Evolutionary conservation across 345 rosid genomes (phyloP).

Genomic region (Zanthoxylum bungeanum): DNA sequence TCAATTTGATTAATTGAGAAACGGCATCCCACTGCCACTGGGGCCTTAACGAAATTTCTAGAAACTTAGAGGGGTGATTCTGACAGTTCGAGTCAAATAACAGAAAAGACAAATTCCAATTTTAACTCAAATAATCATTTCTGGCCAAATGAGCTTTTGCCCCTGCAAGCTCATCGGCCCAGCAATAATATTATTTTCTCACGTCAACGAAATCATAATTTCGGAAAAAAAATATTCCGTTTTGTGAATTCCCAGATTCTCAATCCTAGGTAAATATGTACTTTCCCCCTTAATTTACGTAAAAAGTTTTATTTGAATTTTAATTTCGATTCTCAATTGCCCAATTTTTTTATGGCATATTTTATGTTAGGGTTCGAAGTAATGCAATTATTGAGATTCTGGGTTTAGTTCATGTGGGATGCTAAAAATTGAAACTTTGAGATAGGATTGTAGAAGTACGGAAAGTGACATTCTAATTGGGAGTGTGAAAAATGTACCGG

Average conservation of each 20-base stretch:
- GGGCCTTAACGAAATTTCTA: neutral
- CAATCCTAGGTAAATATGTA: constrained; percentile 16
- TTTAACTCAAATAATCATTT: neutral
- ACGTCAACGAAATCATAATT: neutral
- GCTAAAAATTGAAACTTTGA: constrained; percentile 13
- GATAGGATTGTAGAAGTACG: neutral
- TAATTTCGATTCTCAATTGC: neutral
- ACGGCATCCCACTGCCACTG: accelerated
- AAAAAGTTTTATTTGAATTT: neutral
- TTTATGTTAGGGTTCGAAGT: too few relatives aligned
- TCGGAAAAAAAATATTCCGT: neutral
- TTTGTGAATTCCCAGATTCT: constrained; percentile 8
- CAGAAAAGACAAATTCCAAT: constrained; percentile 15
- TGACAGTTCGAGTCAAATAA: neutral
- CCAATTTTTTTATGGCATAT: neutral
- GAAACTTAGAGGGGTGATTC: neutral
- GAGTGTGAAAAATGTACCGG: constrained; percentile 55
- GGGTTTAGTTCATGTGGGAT: neutral
- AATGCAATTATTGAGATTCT: too few relatives aligned
- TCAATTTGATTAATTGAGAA: neutral
- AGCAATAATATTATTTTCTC: constrained; percentile 18
- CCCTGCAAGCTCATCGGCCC: too few relatives aligned
- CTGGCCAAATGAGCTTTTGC: too few relatives aligned
- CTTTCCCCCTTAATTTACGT: neutral
- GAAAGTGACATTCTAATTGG: constrained; percentile 21